phyloP scores from a whole-genome alignment of 768 basidiomycete species.

The Suillus ampliporus region DNA sequence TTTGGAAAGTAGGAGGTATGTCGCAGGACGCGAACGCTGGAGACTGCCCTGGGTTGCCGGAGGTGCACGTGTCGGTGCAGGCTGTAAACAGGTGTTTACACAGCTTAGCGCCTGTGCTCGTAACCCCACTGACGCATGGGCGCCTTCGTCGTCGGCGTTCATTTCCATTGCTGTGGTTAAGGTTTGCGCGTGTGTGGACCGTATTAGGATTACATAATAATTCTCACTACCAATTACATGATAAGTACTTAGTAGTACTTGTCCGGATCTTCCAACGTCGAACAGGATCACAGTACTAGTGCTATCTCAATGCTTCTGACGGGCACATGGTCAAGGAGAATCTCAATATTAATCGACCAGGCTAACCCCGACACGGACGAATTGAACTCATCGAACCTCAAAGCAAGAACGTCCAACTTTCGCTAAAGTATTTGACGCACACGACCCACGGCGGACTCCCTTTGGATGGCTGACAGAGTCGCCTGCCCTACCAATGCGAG shows the following conservation, averaged over 20 bases:
- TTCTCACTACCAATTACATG: background rate
- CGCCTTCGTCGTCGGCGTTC: background rate
- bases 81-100: constrained; percentile 5
- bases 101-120: constrained; percentile 4
- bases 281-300: too few species aligned
- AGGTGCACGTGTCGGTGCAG: background rate
- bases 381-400: background rate
- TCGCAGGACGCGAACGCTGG: background rate
- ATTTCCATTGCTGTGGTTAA: background rate
- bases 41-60: background rate
- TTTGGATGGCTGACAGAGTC: too few species aligned
- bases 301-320: too few species aligned
- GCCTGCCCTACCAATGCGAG: too few species aligned
- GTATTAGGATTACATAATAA: background rate
- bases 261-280: too few species aligned
- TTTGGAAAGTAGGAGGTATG: background rate
- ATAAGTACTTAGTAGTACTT: background rate
- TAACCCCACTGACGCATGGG: background rate
- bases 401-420: background rate
- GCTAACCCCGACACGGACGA: background rate
- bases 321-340: too few species aligned
- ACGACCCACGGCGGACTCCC: too few species aligned
- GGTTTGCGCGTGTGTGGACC: background rate
- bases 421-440: too few species aligned
- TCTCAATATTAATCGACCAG: background rate